Percentiles rank a stretch among this genome's conserved stretches.
Conservation (phyloP, 164 flowering plant species). For the Aristolochia contorta region DNA sequence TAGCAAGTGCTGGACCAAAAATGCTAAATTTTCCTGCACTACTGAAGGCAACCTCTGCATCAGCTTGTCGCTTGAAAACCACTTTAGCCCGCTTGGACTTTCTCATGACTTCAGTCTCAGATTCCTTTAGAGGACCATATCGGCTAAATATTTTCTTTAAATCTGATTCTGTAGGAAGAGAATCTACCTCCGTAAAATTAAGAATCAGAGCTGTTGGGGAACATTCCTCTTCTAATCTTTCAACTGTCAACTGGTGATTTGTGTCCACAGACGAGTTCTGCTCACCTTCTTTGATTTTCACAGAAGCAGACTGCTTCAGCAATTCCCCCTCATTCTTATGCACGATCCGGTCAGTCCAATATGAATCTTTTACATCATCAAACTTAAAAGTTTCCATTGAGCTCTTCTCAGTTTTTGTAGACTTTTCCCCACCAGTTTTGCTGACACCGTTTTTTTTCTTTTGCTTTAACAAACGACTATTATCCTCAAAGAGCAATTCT, state of each 20-base stretch:
- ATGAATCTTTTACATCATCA: slow-evolving; percentile 28
- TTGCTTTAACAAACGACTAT: neutral
- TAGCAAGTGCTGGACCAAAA: slow-evolving; percentile 78
- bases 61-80: slow-evolving; percentile 47
- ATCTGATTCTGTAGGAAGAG: slow-evolving; percentile 51
- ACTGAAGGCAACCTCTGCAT: slow-evolving; percentile 87
- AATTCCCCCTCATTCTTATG: slow-evolving; percentile 30
- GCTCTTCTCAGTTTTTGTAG: slow-evolving; percentile 8
- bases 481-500: slow-evolving; percentile 15
- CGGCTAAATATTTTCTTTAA: slow-evolving; percentile 57
- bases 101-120: slow-evolving; percentile 52
- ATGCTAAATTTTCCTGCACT: slow-evolving; percentile 74
- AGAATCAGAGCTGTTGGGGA: slow-evolving; percentile 54
- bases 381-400: slow-evolving; percentile 23
- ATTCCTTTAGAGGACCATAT: slow-evolving; percentile 53
- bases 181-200: slow-evolving; percentile 43
- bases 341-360: slow-evolving; percentile 33
- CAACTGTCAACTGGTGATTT: slow-evolving; percentile 17
- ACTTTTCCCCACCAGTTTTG: slow-evolving; percentile 4
- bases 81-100: slow-evolving; percentile 60
- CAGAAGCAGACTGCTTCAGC: slow-evolving; percentile 7
- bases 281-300: neutral
- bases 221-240: slow-evolving; percentile 17
- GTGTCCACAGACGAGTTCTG: slow-evolving; percentile 7
- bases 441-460: slow-evolving; percentile 1